Evolutionary conservation across 176 grass and related monocot genomes (phyloP).

Genomic region (Oryza officinalis): DNA sequence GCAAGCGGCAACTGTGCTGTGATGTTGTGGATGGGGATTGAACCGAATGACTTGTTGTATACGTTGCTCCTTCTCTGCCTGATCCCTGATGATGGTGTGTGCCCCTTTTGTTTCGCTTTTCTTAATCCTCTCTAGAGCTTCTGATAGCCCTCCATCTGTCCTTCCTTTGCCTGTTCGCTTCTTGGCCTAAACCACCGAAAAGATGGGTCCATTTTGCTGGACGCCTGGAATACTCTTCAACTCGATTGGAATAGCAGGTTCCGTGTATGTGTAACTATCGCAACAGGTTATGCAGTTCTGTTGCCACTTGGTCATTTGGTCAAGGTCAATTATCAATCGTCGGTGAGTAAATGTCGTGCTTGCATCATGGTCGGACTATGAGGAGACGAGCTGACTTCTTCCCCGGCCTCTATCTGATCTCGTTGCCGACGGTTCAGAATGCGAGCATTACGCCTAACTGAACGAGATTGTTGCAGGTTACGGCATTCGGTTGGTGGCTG

Average conservation of each 20-base stretch:
- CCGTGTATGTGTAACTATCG: neutral
- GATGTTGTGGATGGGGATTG: neutral
- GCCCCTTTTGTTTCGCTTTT: slow-evolving; percentile 1
- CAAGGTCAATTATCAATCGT: neutral
- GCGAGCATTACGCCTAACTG: neutral
- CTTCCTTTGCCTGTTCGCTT: neutral
- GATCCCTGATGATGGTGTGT: neutral
- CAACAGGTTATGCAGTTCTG: neutral
- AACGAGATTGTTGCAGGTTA: neutral
- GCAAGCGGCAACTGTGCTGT: neutral
- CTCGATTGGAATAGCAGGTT: neutral
- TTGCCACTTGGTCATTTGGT: neutral
- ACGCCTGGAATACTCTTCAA: neutral
- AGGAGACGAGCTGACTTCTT: neutral
- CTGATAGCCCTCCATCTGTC: neutral
- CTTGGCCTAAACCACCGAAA: neutral
- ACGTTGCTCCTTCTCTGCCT: slow-evolving; percentile 26
- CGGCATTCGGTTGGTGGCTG: neutral
- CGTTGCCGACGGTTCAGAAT: neutral
- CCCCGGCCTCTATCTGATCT: neutral
- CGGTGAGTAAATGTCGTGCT: neutral
- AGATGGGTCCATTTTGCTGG: neutral
- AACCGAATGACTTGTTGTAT: slow-evolving; percentile 19
- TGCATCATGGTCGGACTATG: neutral
- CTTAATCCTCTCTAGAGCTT: neutral